These are phyloP conservation scores for Leptographium lundbergii DNA, from an alignment of 2,329 filamentous ascomycete species.

Conservation along the genomic window DNA sequence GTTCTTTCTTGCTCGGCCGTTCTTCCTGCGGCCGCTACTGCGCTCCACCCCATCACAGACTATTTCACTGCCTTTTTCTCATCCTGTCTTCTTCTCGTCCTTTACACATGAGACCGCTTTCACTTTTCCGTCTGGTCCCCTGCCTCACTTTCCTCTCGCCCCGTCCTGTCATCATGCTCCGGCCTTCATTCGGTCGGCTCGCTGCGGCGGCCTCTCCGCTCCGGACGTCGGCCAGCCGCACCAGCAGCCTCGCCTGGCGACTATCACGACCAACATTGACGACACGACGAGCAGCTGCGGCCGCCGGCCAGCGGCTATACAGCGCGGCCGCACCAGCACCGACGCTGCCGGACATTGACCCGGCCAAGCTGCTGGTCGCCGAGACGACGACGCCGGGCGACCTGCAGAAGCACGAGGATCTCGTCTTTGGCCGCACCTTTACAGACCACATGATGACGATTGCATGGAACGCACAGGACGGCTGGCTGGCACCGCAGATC, in stretches of 20 bases:
- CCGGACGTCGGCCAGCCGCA: constrained; percentile 12
- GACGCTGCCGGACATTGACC: constrained; percentile 58
- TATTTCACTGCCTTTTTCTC: neutral
- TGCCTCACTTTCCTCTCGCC: neutral
- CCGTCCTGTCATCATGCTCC: constrained; percentile 25
- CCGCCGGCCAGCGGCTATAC: constrained; percentile 24
- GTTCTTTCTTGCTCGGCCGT: no score
- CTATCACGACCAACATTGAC: constrained; percentile 13
- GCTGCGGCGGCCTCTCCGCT: neutral
- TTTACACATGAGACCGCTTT: no score
- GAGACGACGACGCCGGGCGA: constrained; percentile 65
- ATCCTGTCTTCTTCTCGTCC: neutral
- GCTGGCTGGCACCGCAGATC: constrained; percentile 76
- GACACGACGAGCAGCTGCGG: constrained; percentile 10
- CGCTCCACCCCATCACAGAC: no score
- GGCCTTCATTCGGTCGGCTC: constrained; percentile 27
- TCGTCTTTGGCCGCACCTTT: constrained; percentile 84
- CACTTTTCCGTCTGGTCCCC: neutral
- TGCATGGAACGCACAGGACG: constrained; percentile 78
- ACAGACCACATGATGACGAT: constrained; percentile 96
- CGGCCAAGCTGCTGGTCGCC: constrained; percentile 61
- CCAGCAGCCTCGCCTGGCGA: constrained; percentile 1
- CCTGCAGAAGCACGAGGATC: constrained; percentile 60
- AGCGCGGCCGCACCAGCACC: constrained; percentile 37
- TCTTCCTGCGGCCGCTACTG: no score